A percentile compares a stretch with the other conserved stretches of the same genome.
Evolutionary conservation across 495 filamentous ascomycete genomes (phyloP).

Genomic region (Hypoxylon lenormandii): DNA sequence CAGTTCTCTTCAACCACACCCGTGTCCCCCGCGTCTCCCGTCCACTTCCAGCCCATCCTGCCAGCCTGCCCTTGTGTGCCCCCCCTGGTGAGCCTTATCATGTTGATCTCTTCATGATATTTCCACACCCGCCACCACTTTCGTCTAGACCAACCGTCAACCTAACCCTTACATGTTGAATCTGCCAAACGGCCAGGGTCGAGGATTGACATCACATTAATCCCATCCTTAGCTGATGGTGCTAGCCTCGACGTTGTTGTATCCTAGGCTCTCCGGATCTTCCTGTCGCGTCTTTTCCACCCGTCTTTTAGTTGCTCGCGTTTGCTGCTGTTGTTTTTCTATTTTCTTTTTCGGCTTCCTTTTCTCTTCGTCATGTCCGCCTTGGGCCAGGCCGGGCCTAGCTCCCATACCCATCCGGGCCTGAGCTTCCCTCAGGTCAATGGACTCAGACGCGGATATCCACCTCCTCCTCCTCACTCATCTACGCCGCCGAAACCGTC

Average conservation of each 20-base stretch:
- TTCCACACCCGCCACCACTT: constrained; percentile 50
- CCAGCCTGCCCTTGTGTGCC: too few species aligned
- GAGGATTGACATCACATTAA: constrained; percentile 54
- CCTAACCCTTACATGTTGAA: constrained; percentile 36
- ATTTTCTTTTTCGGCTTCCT: constrained; percentile 24
- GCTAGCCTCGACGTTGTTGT: constrained; percentile 41
- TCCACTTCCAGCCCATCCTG: neutral
- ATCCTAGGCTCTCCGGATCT: constrained; percentile 42
- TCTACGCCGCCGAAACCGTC: constrained; percentile 59
- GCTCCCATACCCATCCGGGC: constrained; percentile 53
- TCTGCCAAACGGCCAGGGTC: constrained; percentile 52
- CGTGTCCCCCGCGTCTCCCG: constrained; percentile 28
- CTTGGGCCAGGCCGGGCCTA: constrained; percentile 53
- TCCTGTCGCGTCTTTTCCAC: constrained; percentile 43
- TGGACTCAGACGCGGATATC: constrained; percentile 49
- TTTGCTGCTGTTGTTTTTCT: constrained; percentile 33
- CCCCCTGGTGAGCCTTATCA: constrained; percentile 39
- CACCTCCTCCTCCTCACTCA: constrained; percentile 53
- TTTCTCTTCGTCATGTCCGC: constrained; percentile 51
- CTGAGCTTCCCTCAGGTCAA: constrained; percentile 50
- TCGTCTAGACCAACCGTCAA: constrained; percentile 18
- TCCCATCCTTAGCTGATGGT: constrained; percentile 42
- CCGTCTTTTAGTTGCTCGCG: constrained; percentile 37
- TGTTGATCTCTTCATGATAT: constrained; percentile 54
- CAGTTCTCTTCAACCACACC: constrained; percentile 47